phyloP scores from a whole-genome alignment of 495 filamentous ascomycete genomes.

The Penicillium nucicola region DNA sequence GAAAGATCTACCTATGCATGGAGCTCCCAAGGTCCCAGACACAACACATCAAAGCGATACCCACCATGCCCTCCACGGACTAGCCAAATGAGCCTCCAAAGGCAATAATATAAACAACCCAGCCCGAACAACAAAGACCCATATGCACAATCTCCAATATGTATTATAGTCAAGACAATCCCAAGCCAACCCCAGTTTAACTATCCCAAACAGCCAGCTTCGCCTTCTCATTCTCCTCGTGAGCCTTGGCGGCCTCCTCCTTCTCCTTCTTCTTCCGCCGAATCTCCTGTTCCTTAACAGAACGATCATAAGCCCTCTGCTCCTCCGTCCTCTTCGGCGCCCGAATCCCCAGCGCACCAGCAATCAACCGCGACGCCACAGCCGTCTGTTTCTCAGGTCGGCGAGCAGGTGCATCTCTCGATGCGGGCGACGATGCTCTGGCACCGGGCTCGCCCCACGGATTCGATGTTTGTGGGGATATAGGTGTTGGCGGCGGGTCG shows the following conservation, averaged over 20 bases:
- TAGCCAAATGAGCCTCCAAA: background rate
- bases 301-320: constrained; percentile 80
- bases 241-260: constrained; percentile 59
- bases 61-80: background rate
- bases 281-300: constrained; percentile 80
- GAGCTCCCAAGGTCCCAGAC: no score
- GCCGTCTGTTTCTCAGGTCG: constrained; percentile 91
- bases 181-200: constrained; percentile 32
- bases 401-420: constrained; percentile 21
- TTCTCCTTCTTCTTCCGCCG: constrained; percentile 71
- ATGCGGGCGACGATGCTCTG: constrained; percentile 10
- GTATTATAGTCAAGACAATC: background rate
- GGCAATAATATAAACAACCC: background rate
- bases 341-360: constrained; percentile 78
- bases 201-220: constrained; percentile 82
- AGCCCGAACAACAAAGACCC: constrained; percentile 4
- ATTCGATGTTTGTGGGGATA: constrained; percentile 45
- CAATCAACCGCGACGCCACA: constrained; percentile 86
- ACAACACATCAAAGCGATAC: background rate
- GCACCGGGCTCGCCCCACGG: constrained; percentile 14
- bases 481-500: constrained; percentile 61
- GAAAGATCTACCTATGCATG: no score
- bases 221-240: constrained; percentile 65
- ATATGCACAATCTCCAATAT: constrained; percentile 1
- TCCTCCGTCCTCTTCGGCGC: constrained; percentile 82